Evolutionary conservation across 768 basidiomycete species (phyloP), one percentile per base, ranked within the genome.

Genomic region (Lactarius sp.): DNA sequence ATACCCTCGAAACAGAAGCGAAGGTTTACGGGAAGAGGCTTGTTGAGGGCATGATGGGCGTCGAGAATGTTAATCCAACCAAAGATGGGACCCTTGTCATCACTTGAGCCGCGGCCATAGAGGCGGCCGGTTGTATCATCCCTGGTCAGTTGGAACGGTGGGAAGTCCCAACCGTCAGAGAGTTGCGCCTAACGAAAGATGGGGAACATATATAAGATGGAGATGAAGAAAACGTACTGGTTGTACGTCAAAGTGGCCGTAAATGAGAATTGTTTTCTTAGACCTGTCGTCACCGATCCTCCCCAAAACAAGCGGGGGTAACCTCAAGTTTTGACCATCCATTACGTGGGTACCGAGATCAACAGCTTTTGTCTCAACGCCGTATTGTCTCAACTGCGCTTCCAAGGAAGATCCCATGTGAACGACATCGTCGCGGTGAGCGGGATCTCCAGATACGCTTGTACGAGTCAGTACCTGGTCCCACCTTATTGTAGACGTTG

Each of bases 221-320:
- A 18, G 6, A 34, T 10, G 18, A n/a, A 18, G 4, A 31, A 20
- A 9, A 75, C 84, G 56, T 64, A 91, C 90, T 9, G 95, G 94
- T 70, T 97, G 95, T 7, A 97, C 95, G 71, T 97, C 94, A 71
- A 92, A 96, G 74, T 98, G 95, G 2, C 93, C 95, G 72, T 98
- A 98, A 37, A 98, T 76, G 34, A 96, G 81, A 39, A 98, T 85
- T 0, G 94, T 98, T 83, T 91, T 95, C 85, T 98, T 98, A 71
- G 78, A 83, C 14, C 85, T 85, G 74, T 97, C 92, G 42, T 85
- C 79, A 3, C 96, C 96, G 66, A 94, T 79, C 67, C 79, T 79
- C 0, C 90, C 95, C 44, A 98, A 80, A 72, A 97, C 84, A 6
- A 85, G 90, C 2, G 92, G 92, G 0, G 95, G 94, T 5, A 97